These are phyloP conservation scores for Taphrina confusa DNA, from an alignment of 1,139 yeast genomes.

Conservation along the genomic window DNA sequence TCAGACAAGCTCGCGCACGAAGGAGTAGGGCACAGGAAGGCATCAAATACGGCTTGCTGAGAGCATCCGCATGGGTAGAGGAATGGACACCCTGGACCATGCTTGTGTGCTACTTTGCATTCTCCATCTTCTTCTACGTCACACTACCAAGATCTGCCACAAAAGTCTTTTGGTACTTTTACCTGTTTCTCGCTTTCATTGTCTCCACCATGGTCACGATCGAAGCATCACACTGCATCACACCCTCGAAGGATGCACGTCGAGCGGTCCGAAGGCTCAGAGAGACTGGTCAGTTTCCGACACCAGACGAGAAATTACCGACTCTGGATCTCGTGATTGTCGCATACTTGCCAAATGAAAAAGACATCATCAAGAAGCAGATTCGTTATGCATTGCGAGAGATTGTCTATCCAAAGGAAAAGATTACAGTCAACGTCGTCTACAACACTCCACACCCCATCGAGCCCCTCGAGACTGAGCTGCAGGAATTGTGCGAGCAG, in stretches of 20 bases:
- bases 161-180: slow-evolving; percentile 32
- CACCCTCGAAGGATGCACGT: slow-evolving; percentile 33
- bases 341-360: slow-evolving; percentile 31
- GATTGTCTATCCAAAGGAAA: slow-evolving; percentile 34
- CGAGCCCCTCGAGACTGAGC: slow-evolving; percentile 32
- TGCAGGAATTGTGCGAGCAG: slow-evolving; percentile 18
- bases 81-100: slow-evolving; percentile 34
- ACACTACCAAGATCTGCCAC: slow-evolving; percentile 27
- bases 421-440: slow-evolving; percentile 33
- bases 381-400: slow-evolving; percentile 32
- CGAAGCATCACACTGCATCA: slow-evolving; percentile 33
- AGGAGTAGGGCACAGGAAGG: slow-evolving; percentile 3
- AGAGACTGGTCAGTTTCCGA: slow-evolving; percentile 33
- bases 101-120: slow-evolving; percentile 21
- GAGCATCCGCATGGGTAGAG: slow-evolving; percentile 27
- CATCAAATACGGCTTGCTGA: slow-evolving; percentile 12
- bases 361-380: slow-evolving; percentile 35
- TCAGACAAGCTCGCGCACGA: background rate
- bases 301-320: slow-evolving; percentile 32
- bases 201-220: slow-evolving; percentile 34
- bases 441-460: slow-evolving; percentile 32
- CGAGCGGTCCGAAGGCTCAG: slow-evolving; percentile 30
- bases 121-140: slow-evolving; percentile 33
- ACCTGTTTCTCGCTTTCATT: slow-evolving; percentile 20
- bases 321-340: slow-evolving; percentile 31